Base-by-base conservation (phyloP, 768 basidiomycete species). In the Trametes elegans region DNA sequence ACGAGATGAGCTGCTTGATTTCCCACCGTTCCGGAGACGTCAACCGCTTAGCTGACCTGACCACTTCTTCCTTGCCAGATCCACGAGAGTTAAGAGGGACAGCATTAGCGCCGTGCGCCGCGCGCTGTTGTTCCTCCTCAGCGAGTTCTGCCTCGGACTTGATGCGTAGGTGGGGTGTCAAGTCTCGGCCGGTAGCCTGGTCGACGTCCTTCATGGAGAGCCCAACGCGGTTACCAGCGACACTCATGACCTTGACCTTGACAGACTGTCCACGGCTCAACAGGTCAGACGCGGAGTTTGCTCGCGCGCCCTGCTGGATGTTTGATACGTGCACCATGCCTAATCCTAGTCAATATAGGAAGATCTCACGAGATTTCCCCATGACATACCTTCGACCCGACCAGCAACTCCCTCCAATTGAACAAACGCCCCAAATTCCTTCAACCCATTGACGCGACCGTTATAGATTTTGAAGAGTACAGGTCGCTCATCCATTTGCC, bases 121-220 rank as follows among this genome's bases (percentile, higher is more conserved):
- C 80, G 3, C 74, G 77, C 41, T 74, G 70, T 42, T 84, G 77
- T 58, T 93, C 88, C 68, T 95, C 90, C 57, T 90, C 90, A 8
- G 70, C 71, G 67, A 96, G 76, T 70, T 99, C 97, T 9, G 92
- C 90, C 68, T 95, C 93, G 5, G 92, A 92, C 70, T 90, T 92
- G 74, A 98, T 92, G 44, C 90, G 87, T 9, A 99, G 79, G 68
- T 99, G 93, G 3, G 97, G 97, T 0, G 93, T 91, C 53, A 98
- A 81, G 67, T 99, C 97, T 21, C 84, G 85, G 6, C 96, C 97
- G 0, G 87, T 86, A 14, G 68, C 71, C 69, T 99, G 97, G 68
- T 99, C 97, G 28, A 93, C 97, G 67, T 99, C 97, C 66, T 96
- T 96, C 90, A 99, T 98, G 21, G 96, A 98, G 21, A 99, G 79